Percentiles rank a stretch among this genome's conserved stretches.
phyloP scores from a whole-genome alignment of 1,284 basidiomycete genomes.

The Pseudozyma hubeiensis region DNA sequence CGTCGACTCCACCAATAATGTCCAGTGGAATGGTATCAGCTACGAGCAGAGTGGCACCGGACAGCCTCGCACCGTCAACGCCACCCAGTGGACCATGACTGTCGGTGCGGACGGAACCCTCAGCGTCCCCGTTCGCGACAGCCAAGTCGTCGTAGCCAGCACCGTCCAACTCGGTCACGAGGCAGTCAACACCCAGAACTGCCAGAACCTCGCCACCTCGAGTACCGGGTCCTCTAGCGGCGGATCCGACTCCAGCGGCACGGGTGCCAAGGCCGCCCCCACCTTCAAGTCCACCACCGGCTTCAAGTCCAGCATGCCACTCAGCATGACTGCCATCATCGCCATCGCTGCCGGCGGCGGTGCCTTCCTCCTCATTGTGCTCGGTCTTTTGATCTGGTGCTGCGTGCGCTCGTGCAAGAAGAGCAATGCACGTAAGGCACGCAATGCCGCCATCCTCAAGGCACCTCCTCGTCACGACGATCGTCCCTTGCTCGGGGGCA shows the following conservation, averaged over 20 bases:
- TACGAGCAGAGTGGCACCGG: conserved; percentile 47
- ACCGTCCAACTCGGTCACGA: conserved; percentile 39
- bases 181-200: conserved; percentile 25
- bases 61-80: conserved; percentile 31
- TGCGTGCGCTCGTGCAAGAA: conserved; percentile 44
- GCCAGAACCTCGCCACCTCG: conserved; percentile 21
- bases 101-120: conserved; percentile 46
- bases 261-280: conserved; percentile 32
- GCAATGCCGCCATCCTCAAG: conserved; percentile 21
- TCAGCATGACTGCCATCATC: conserved; percentile 45
- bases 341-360: conserved; percentile 45
- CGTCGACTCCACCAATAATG: conserved; percentile 46
- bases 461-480: conserved; percentile 33
- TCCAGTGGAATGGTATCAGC: conserved; percentile 57
- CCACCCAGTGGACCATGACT: conserved; percentile 27
- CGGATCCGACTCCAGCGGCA: conserved; percentile 12
- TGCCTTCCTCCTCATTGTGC: conserved; percentile 29
- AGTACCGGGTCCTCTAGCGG: conserved; percentile 3
- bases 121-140: conserved; percentile 52
- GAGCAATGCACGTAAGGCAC: conserved; percentile 36
- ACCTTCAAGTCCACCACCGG: conserved; percentile 56
- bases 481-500: conserved; percentile 23
- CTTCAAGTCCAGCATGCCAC: conserved; percentile 26
- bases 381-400: conserved; percentile 46
- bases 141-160: conserved; percentile 50